Conservation (phyloP, 2,329 filamentous ascomycete species). For the Canariomyces notabilis region DNA sequence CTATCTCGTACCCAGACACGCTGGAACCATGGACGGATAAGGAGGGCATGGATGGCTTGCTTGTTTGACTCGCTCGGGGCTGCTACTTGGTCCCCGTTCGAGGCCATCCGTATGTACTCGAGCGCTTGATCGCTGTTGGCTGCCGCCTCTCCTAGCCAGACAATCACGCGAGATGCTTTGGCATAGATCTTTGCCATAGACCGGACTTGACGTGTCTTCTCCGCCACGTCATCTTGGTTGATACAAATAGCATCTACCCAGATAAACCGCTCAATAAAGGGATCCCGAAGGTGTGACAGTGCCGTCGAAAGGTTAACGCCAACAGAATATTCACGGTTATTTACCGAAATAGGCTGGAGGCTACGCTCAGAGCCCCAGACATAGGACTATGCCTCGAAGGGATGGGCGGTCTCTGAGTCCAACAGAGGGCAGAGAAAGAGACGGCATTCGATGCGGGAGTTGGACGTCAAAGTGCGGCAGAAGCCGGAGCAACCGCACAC, state of each 20-base stretch:
- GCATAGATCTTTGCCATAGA: slow-evolving; percentile 10
- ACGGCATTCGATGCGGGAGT: slow-evolving; percentile 3
- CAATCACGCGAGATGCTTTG: slow-evolving; percentile 10
- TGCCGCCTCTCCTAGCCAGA: slow-evolving; percentile 7
- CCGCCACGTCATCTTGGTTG: neutral
- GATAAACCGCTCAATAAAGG: too few species aligned
- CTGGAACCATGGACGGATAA: slow-evolving; percentile 9
- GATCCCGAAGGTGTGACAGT: slow-evolving; percentile 4
- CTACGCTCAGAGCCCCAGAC: slow-evolving; percentile 3
- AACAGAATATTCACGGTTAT: neutral
- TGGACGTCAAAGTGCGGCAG: neutral
- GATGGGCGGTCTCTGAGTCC: neutral
- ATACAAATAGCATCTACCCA: too few species aligned
- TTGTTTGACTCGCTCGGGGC: neutral
- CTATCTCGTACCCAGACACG: slow-evolving; percentile 11
- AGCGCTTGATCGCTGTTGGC: slow-evolving; percentile 1
- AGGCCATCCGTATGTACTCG: neutral
- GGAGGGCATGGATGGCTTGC: slow-evolving; percentile 2
- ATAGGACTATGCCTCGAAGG: slow-evolving; percentile 11
- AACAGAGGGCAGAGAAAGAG: slow-evolving; percentile 3
- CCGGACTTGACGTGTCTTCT: slow-evolving; percentile 5
- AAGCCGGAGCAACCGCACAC: slow-evolving; percentile 8
- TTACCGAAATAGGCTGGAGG: neutral
- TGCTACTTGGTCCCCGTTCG: neutral
- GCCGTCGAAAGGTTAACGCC: slow-evolving; percentile 6